Evolutionary conservation across 768 basidiomycete species (phyloP).

Genomic region (Hebeloma cylindrosporum): DNA sequence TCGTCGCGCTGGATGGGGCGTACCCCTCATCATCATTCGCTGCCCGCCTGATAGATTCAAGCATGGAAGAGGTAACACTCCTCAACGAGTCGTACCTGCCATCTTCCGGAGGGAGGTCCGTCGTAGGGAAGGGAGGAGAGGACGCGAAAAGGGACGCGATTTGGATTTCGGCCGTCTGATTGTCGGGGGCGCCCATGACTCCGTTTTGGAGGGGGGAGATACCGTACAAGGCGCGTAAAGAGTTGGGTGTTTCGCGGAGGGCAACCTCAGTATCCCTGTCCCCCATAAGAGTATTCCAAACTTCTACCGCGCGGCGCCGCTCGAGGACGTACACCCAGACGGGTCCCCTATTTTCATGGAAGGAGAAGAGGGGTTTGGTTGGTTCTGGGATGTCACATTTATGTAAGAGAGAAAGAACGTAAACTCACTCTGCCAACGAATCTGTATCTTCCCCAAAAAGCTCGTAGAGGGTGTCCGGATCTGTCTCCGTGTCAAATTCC

Average conservation of each 20-base stretch:
- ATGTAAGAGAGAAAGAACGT: constrained; percentile 3
- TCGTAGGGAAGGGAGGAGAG: constrained; percentile 75
- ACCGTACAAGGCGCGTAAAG: constrained; percentile 73
- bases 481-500: constrained; percentile 83
- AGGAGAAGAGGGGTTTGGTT: constrained; percentile 8
- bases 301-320: constrained; percentile 76
- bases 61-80: constrained; percentile 47
- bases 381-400: constrained; percentile 5
- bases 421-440: constrained; percentile 73
- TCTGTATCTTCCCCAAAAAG: constrained; percentile 77
- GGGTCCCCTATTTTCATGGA: constrained; percentile 54
- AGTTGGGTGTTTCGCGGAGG: constrained; percentile 53
- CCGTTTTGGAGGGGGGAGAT: constrained; percentile 55
- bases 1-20: constrained; percentile 42
- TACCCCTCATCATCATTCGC: constrained; percentile 43
- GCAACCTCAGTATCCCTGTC: constrained; percentile 60
- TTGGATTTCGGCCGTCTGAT: constrained; percentile 71
- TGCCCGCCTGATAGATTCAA: constrained; percentile 37
- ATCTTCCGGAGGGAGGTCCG: constrained; percentile 54
- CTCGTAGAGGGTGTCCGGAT: constrained; percentile 76
- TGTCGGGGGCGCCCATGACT: constrained; percentile 71
- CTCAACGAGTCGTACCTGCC: constrained; percentile 38
- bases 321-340: constrained; percentile 94
- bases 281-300: constrained; percentile 78
- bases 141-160: constrained; percentile 79